Base-by-base conservation (phyloP, 495 filamentous ascomycete genomes). In the Apodospora peruviana region DNA sequence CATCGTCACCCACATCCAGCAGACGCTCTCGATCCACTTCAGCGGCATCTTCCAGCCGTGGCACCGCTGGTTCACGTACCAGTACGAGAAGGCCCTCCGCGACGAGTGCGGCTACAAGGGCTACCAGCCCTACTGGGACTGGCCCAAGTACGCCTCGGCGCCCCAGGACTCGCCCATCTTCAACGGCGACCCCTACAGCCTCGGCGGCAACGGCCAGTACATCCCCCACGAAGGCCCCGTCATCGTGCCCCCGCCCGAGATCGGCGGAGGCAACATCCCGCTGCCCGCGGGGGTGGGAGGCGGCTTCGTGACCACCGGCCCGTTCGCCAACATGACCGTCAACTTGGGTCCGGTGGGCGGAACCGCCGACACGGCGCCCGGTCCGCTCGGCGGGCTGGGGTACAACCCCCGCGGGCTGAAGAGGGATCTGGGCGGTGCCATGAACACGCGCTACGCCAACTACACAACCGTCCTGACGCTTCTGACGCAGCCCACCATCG, bases 31-130 rank as follows among this genome's bases (percentile, higher is more conserved):
- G 2, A 85, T 87, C 46, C 86, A 89, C 57, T 78, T 69, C 47
- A 79, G 77, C 39, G 83, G 81, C 17, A 79, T 76, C 48, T 86
- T 90, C 65, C 66, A 87, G 24, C 64, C 77, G 1, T 89, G 85
- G 82, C 86, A 90, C 58, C 73, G 86, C 16, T 84, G 83, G 62
- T 89, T 80, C 57, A 68, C 76, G 34, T 77, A 66, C 48, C 65
- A 67, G 7, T 88, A 81, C 59, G 87, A 89, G 60, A 72, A 82
- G 57, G 81, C 85, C 1, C 70, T 90, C 4, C 72, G 78, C 19
- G 73, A 82, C 12, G 85, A 91, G 55, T 90, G 87, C 56, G 83
- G 82, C 36, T 90, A 87, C 55, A 77, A 56, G 0, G 83, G 83
- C 25, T 65, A 64, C 45, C 74, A 79, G 40, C 76, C 69, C 19